phyloP scores from a whole-genome alignment of 805 yeast genomes.

The Yarrowia sp. region DNA sequence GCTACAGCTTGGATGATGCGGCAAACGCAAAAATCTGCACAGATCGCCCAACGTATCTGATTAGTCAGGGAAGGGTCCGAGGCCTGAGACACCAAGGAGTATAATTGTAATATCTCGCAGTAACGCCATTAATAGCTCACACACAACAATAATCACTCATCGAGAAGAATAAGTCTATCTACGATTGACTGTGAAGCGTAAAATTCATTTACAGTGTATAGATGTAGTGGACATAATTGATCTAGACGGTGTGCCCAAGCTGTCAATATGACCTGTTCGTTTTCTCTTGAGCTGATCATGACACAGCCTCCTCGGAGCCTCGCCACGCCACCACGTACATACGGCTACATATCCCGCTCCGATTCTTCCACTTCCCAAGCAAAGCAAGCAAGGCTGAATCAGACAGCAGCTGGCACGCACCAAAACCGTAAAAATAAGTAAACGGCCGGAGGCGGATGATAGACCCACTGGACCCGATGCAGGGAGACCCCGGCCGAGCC shows the following conservation, averaged over 20 bases:
- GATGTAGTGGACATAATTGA: no score
- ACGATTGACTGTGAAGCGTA: neutral
- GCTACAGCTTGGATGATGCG: neutral
- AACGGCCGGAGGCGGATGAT: conserved; percentile 20
- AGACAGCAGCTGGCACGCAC: neutral
- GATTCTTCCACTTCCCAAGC: neutral
- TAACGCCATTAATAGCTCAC: neutral
- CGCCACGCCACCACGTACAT: neutral
- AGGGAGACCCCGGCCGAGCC: conserved; percentile 6
- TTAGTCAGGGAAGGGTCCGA: neutral
- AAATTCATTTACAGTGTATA: neutral
- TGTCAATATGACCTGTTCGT: no score
- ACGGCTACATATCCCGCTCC: neutral
- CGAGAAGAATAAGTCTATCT: neutral
- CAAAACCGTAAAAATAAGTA: neutral
- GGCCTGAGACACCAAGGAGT: neutral
- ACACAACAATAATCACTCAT: neutral
- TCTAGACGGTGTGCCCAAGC: no score
- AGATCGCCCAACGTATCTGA: neutral
- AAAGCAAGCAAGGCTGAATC: conserved; percentile 16
- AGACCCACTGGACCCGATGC: conserved; percentile 3
- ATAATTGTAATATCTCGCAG: neutral
- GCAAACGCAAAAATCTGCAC: neutral
- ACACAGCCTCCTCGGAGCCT: neutral
- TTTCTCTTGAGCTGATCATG: neutral